Base-by-base conservation (phyloP, 2,329 filamentous ascomycete species). In the Zarea fungicola region DNA sequence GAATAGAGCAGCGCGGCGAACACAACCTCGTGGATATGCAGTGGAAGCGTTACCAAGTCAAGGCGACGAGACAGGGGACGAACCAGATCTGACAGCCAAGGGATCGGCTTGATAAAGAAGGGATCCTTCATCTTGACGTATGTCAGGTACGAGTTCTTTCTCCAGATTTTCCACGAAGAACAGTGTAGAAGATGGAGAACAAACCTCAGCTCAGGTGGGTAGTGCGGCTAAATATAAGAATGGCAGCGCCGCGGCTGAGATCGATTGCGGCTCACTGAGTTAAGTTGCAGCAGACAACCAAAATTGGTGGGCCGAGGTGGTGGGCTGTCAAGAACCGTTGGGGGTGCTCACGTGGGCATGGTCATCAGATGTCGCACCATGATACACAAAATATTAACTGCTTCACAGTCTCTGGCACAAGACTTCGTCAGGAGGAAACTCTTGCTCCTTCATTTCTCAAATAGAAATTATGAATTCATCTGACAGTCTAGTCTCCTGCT, bases 11-110 rank as follows among this genome's bases (percentile, higher is more conserved):
- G 55, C 50, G 83, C 81, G 22, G 83, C 81, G 54, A 81, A 68
- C 49, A 87, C 53, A 42, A 92, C 76, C 67, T 95, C 87, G 71
- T 93, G 88, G 58, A 87, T 74, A 67, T 95, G 89, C 42, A 86
- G 69, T 14, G 87, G 84, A 18, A 93, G 77, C 6, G 84, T 84
- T 8, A 78, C 72, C 39, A 92, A 72, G 44, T 70, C 66, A 51
- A 85, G 69, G 52, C 69, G 71, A 57, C 85, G 77, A 53, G 86
- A 82, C 62, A 81, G 73, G 14, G 85, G 86, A 63, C 83, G 74
- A 43, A 83, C 68, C 50, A 80, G 75, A 49, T 70, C 64, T 57
- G 70, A 72, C 46, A 82, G 70, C 62, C 75, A 76, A 45, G 83
- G 83, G 31, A 78, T 67, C 18, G 81, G 77, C 49, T 77, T 68